Evolutionary conservation across 768 basidiomycete species (phyloP).

Genomic region (Amanita rubescens): DNA sequence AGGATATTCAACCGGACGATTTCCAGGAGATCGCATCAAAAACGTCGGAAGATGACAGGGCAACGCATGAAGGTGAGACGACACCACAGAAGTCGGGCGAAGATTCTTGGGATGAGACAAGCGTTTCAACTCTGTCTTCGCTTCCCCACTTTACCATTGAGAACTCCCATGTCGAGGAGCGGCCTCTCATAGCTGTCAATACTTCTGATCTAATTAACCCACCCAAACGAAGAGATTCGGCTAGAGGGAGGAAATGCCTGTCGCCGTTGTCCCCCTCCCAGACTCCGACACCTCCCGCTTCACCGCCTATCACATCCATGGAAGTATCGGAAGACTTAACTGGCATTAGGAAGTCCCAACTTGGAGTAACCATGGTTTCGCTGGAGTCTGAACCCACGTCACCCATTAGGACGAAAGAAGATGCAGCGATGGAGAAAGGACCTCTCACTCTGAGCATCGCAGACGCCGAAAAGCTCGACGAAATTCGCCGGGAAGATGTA

Average conservation of each 20-base stretch:
- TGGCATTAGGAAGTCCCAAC: neutral
- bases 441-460: neutral
- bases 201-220: neutral
- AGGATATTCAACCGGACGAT: neutral
- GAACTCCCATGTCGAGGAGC: neutral
- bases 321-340: slow-evolving; percentile 1
- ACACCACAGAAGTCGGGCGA: neutral
- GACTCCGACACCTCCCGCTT: slow-evolving; percentile 38
- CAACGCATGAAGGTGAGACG: neutral
- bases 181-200: neutral
- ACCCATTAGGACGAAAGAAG: neutral
- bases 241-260: neutral
- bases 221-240: neutral
- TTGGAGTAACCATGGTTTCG: neutral
- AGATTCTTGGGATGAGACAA: neutral
- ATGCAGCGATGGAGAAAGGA: too few relatives aligned
- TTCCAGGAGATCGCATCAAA: neutral
- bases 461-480: neutral
- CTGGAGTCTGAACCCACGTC: neutral
- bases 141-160: neutral
- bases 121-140: neutral
- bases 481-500: neutral
- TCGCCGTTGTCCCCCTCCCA: slow-evolving; percentile 17
- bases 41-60: neutral
- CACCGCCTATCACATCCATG: slow-evolving; percentile 23